Percentiles rank a stretch among this genome's conserved stretches.
Evolutionary conservation across 257 asterid genomes (phyloP).

Genomic region (Nyctanthes arbortristis): DNA sequence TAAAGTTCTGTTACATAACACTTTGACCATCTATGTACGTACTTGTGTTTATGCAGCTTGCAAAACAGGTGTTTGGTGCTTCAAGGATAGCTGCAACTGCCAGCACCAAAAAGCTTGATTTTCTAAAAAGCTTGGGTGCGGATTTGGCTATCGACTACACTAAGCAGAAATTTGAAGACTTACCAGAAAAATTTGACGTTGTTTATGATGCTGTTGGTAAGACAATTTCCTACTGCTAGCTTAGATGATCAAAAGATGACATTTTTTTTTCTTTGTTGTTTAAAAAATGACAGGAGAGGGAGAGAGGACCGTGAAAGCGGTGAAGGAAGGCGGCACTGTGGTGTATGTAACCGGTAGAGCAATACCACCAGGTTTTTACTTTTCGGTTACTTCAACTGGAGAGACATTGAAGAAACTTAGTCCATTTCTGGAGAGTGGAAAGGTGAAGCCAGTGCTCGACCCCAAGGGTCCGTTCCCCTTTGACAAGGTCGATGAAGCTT

Average conservation of each 20-base stretch:
- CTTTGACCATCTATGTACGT: background rate
- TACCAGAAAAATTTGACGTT: conserved; percentile 70
- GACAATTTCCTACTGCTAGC: conserved; percentile 18
- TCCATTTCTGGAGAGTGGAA: conserved; percentile 73
- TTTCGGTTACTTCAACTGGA: conserved; percentile 71
- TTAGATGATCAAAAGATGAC: background rate
- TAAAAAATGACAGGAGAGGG: conserved; percentile 65
- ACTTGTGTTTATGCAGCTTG: conserved; percentile 52
- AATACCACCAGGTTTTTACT: conserved; percentile 78
- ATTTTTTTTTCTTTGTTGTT: background rate
- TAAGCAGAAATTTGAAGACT: conserved; percentile 69
- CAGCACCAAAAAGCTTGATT: conserved; percentile 64
- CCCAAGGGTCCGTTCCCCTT: conserved; percentile 79
- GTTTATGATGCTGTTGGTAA: conserved; percentile 88
- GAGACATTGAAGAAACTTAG: conserved; percentile 65
- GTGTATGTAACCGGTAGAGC: conserved; percentile 73
- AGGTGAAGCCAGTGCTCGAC: conserved; percentile 68
- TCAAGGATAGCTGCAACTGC: conserved; percentile 85
- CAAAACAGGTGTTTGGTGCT: conserved; percentile 86
- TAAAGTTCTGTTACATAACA: no score
- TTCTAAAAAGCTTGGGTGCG: conserved; percentile 77
- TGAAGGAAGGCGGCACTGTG: conserved; percentile 86
- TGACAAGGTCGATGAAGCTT: conserved; percentile 72
- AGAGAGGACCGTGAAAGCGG: conserved; percentile 76
- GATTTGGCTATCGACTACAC: conserved; percentile 91